Conservation (phyloP, 805 yeast species). For the Spathaspora gorwiae region DNA sequence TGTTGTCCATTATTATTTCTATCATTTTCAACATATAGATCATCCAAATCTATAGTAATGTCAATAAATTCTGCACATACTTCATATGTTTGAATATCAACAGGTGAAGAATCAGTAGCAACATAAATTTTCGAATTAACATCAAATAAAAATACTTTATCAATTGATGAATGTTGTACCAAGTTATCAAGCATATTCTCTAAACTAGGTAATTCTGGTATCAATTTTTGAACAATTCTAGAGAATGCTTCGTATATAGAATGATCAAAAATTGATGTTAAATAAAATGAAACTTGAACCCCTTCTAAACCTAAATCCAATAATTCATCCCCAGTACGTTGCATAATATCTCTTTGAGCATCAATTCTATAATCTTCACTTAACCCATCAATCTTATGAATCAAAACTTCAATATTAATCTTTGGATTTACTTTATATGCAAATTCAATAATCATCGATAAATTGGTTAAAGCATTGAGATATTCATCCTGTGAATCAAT, state of each 20-base stretch:
- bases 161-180: constrained; percentile 85
- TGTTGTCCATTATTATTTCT: constrained; percentile 6
- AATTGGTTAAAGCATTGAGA: constrained; percentile 80
- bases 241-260: constrained; percentile 94
- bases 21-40: constrained; percentile 45
- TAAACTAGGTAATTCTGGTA: constrained; percentile 81
- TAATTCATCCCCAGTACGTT: constrained; percentile 88
- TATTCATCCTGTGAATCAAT: constrained; percentile 96
- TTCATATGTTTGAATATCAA: constrained; percentile 91
- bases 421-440: constrained; percentile 81
- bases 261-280: constrained; percentile 93
- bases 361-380: constrained; percentile 91
- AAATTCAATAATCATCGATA: constrained; percentile 82
- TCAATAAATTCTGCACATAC: constrained; percentile 97
- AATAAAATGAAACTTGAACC: constrained; percentile 83
- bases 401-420: constrained; percentile 85
- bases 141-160: constrained; percentile 89
- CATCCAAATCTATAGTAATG: constrained; percentile 84
- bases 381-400: constrained; percentile 93
- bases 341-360: constrained; percentile 95
- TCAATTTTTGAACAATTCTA: constrained; percentile 84
- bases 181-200: constrained; percentile 86
- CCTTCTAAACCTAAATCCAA: constrained; percentile 87
- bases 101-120: constrained; percentile 94
- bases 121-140: constrained; percentile 89